Base-by-base conservation (phyloP, 2,329 filamentous ascomycete species). In the Boeremia exigua region DNA sequence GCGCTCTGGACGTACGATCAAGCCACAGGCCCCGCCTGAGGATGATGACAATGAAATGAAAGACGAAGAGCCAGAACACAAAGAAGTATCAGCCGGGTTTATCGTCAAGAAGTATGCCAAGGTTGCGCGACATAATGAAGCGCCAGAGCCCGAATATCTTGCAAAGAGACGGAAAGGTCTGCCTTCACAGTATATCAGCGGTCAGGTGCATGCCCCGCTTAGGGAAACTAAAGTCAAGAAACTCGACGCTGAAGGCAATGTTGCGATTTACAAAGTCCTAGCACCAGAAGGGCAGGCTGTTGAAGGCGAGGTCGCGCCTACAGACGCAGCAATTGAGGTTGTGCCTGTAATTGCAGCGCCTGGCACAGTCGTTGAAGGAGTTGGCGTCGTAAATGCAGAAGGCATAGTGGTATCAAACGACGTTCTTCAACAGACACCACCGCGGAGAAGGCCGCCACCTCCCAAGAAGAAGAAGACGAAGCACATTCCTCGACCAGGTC, bases 401-500 rank as follows among this genome's bases (percentile, higher is more conserved):
- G 85, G 85, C 33, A 78, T 86, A 17, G 80, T 86, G 17, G 84
- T 85, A 58, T 81, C 80, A 40, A 77, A 78, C 28, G 75, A 78
- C 37, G 60, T 72, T 60, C 67, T 72, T 64, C 81, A 73, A 66
- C 79, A 75, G 63, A 82, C 81, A 19, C 81, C 82, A 14, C 77
- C 80, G 4, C 82, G 81, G 70, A 85, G 88, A 70, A 86, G 88
- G 57, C 88, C 88, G 0, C 88, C 88, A 27, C 89, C 90, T 1
- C 90, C 90, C 0, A 92, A 92, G 74, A 88, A 91, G 74, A 96
- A 94, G 80, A 81, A 84, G 58, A 80, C 90, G 74, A 96, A 94
- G 80, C 81, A 84, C 57, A 81, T 42, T 10, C 50, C 78, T 43
- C 93, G 90, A 43, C 93, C 89, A 44, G 89, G 91, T 0, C 87